phyloP scores from a whole-genome alignment of 805 yeast species.

The Tetrapisispora taiwanensis region DNA sequence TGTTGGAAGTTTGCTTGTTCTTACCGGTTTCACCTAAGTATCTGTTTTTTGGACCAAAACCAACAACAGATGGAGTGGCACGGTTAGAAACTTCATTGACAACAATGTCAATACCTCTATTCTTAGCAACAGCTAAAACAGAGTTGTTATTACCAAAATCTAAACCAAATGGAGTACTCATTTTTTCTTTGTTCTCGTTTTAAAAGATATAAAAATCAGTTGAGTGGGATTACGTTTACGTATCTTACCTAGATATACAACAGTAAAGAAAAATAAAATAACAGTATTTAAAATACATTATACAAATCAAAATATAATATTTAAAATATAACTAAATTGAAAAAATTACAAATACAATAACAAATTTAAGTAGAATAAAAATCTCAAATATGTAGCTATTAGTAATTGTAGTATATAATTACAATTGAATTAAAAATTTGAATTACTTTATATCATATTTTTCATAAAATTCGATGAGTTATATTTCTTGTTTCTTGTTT shows the following conservation, averaged over 20 bases:
- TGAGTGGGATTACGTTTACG: neutral
- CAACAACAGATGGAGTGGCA: slow-evolving; percentile 83
- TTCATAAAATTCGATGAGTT: neutral
- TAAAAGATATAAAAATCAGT: neutral
- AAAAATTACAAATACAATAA: too few species aligned
- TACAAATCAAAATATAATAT: too few species aligned
- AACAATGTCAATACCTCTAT: slow-evolving; percentile 95
- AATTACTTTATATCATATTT: too few species aligned
- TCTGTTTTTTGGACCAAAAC: slow-evolving; percentile 82
- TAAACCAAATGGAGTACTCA: slow-evolving; percentile 93
- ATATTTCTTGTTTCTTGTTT: neutral
- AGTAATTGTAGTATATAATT: too few species aligned
- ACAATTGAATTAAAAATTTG: too few species aligned
- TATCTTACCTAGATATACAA: neutral
- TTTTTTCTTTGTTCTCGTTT: too few species aligned
- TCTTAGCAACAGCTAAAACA: slow-evolving; percentile 90
- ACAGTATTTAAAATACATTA: too few species aligned
- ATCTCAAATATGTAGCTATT: too few species aligned
- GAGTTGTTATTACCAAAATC: slow-evolving; percentile 94
- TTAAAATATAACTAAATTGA: too few species aligned
- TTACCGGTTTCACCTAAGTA: slow-evolving; percentile 90
- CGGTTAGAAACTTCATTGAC: slow-evolving; percentile 98
- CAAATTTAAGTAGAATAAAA: too few species aligned
- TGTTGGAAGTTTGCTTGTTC: slow-evolving; percentile 89
- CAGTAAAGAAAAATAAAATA: too few species aligned